Evolutionary conservation across 495 filamentous ascomycete species (phyloP).

Genomic region (Penicillium flavigenum): DNA sequence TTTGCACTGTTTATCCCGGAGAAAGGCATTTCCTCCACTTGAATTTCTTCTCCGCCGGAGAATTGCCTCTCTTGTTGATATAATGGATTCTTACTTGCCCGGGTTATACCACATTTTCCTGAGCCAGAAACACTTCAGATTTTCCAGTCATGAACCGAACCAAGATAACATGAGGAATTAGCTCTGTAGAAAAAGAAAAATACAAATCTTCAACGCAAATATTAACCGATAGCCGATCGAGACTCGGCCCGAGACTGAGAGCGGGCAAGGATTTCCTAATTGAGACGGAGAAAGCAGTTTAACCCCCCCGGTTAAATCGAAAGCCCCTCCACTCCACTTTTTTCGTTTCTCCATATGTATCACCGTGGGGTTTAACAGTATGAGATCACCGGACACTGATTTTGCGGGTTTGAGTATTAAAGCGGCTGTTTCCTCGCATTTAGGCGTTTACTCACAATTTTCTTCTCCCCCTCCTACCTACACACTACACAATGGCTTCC

Average conservation of each 20-base stretch:
- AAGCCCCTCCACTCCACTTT: conserved; percentile 27
- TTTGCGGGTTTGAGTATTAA: conserved; percentile 22
- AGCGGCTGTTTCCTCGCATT: conserved; percentile 16
- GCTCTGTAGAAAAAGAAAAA: not conserved
- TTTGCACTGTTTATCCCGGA: conserved; percentile 15
- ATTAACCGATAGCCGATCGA: conserved; percentile 32
- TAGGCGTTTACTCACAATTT: conserved; percentile 9
- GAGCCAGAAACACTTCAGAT: not conserved
- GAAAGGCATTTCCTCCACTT: conserved; percentile 25
- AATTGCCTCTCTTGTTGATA: conserved; percentile 32
- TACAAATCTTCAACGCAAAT: not conserved
- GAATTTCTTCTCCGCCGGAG: conserved; percentile 34
- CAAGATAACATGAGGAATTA: not conserved
- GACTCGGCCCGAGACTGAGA: conserved; percentile 18
- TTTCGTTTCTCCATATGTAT: conserved; percentile 14
- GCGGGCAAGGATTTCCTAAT: conserved; percentile 16
- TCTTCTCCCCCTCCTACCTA: conserved; percentile 1
- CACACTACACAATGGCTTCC: conserved; percentile 32
- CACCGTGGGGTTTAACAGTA: conserved; percentile 9
- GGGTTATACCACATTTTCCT: not conserved
- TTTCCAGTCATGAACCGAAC: not conserved
- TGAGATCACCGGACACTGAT: conserved; percentile 14
- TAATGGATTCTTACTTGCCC: not conserved
- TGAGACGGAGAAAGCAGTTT: conserved; percentile 12
- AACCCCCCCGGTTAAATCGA: conserved; percentile 31